Conservation (phyloP, 805 yeast genomes). For the Kodamaea sagamina region DNA sequence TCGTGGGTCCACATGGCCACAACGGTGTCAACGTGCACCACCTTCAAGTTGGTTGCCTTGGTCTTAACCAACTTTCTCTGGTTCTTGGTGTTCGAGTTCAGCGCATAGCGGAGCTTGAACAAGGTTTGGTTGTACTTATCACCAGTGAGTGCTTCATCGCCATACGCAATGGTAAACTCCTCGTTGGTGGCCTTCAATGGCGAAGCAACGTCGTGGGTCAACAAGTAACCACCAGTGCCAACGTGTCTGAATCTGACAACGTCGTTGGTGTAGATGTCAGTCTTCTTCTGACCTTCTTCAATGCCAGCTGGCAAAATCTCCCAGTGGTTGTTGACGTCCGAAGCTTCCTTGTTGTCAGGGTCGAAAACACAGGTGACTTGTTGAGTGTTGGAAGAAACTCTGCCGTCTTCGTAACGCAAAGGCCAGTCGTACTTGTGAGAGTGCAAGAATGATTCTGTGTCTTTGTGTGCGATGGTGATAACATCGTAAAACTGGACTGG, state of each 20-base stretch:
- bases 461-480: slow-evolving; percentile 77
- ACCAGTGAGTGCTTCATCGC: slow-evolving; percentile 46
- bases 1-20: slow-evolving; percentile 95
- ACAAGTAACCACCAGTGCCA: slow-evolving; percentile 72
- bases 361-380: slow-evolving; percentile 76
- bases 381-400: slow-evolving; percentile 91
- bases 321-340: slow-evolving; percentile 79
- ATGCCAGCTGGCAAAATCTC: slow-evolving; percentile 65
- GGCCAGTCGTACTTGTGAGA: slow-evolving; percentile 81
- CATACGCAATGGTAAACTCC: slow-evolving; percentile 77
- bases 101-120: slow-evolving; percentile 60
- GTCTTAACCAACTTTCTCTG: slow-evolving; percentile 60
- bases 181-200: slow-evolving; percentile 91
- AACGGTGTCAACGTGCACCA: slow-evolving; percentile 80
- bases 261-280: slow-evolving; percentile 64
- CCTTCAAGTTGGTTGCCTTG: slow-evolving; percentile 64
- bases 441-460: slow-evolving; percentile 76
- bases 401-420: slow-evolving; percentile 91
- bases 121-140: slow-evolving; percentile 69
- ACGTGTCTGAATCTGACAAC: slow-evolving; percentile 78
- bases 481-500: slow-evolving; percentile 74
- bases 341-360: slow-evolving; percentile 30
- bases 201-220: slow-evolving; percentile 95
- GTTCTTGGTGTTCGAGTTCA: slow-evolving; percentile 41
- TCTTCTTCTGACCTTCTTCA: slow-evolving; percentile 15